Percentiles rank a stretch among this genome's conserved stretches.
These are phyloP conservation scores for Hyaloraphidium curvatum DNA, from an alignment of 192 early-diverging fungal genomes.

Conservation along the genomic window DNA sequence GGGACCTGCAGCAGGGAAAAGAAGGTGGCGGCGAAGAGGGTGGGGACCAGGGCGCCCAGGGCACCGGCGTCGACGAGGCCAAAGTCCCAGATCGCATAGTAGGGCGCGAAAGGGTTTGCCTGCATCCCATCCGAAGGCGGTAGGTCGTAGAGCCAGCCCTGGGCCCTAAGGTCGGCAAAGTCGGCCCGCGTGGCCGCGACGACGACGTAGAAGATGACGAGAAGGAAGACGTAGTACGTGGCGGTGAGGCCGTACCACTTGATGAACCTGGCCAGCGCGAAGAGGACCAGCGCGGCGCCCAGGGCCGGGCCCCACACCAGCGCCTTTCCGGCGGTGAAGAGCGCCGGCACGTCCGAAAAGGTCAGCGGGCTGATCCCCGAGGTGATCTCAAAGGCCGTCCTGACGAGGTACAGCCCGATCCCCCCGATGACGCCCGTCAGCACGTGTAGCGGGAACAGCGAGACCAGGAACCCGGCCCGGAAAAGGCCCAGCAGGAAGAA, in stretches of 20 bases:
- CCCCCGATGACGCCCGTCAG: conserved; percentile 24
- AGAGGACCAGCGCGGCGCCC: conserved; percentile 43
- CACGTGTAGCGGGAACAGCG: conserved; percentile 49
- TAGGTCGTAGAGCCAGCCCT: conserved; percentile 70
- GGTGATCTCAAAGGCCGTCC: conserved; percentile 81
- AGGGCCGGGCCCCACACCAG: conserved; percentile 50
- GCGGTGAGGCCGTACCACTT: conserved; percentile 44
- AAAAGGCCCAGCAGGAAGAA: conserved; percentile 75
- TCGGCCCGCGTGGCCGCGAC: no score
- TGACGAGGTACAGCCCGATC: conserved; percentile 81
- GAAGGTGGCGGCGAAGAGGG: conserved; percentile 4
- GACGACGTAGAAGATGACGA: conserved; percentile 70
- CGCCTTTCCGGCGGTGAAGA: conserved; percentile 48
- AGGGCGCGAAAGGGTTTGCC: no score
- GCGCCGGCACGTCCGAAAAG: conserved; percentile 29
- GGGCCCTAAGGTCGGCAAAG: no score
- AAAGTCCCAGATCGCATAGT: conserved; percentile 56
- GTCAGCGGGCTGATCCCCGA: conserved; percentile 40
- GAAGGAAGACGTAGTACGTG: conserved; percentile 63
- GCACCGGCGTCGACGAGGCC: background rate
- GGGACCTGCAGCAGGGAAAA: conserved; percentile 79
- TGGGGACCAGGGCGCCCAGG: background rate
- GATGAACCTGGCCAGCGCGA: no score
- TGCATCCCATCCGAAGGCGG: conserved; percentile 37
- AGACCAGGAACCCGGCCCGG: conserved; percentile 46